Evolutionary conservation across 768 basidiomycete species (phyloP), one percentile per base, ranked within the genome.

Genomic region (Agaricus bisporus): DNA sequence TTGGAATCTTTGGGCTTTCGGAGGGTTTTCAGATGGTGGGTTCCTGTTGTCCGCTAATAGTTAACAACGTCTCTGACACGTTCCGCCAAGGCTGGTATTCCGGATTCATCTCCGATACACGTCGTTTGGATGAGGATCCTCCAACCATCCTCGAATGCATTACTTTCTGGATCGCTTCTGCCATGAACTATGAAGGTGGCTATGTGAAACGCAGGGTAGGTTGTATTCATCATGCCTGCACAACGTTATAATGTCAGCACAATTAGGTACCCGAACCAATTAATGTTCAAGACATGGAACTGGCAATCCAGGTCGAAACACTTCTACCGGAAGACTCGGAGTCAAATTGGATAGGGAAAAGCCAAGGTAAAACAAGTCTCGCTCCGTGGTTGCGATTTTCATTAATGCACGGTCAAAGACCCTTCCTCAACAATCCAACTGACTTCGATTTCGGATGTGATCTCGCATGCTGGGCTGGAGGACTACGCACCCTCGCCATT

Each of bases 1-100:
- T 3, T 85, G 83, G 60, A 72, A 76, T 43, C 73, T 78, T 14
- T 85, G 82, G 83, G 68, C 77, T 5, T 84, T 84, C 59, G 83
- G 83, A 4, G 74, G 69, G 18, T 84, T 83, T 61, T 80, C 81
- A n/a, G 63, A 66, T 61, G 79, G 83, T 81, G 63, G 47, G 56
- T 41, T 37, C 25, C 5, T n/a, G 14, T 15, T 32, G 10, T 20
- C n/a, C 28, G 7, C 18, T 39, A 12, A 17, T 26, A 10, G 9
- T 41, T 14, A 15, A 28, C 15, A 15, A 6, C 17, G 15, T 36
- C n/a, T 38, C 38, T 42, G n/a, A 37, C 10, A 45, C 50, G 35
- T 28, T 38, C 38, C 22, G 53, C 35, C 57, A 50, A 85, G 83
- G 78, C 18, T 77, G 80, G 75, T 78, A 73, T 2, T 64, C 72